Percentiles rank a stretch among this genome's conserved stretches.
Evolutionary conservation across 1,139 yeast genomes (phyloP).

Genomic region (Candida neerlandica): DNA sequence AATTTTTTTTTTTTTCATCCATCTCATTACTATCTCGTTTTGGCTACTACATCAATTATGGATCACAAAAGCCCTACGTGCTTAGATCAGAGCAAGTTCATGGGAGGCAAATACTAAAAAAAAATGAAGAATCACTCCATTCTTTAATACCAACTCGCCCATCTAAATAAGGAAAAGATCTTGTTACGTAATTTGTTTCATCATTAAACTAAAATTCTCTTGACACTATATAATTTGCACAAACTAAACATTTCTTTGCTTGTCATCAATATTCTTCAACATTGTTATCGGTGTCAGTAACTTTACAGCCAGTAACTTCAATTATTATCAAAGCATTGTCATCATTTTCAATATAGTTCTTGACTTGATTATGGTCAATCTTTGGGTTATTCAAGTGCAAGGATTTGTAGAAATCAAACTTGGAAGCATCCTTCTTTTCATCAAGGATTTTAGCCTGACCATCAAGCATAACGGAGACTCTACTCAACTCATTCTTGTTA

Average conservation of each 20-base stretch:
- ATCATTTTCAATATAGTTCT: constrained; percentile 50
- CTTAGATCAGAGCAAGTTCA: too few relatives aligned
- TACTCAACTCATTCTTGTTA: constrained; percentile 74
- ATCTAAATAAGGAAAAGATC: too few relatives aligned
- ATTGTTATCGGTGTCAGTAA: constrained; percentile 79
- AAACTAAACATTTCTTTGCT: background rate
- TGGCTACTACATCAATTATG: too few relatives aligned
- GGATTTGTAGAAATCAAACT: constrained; percentile 57
- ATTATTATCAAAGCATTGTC: constrained; percentile 69
- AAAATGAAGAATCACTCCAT: too few relatives aligned
- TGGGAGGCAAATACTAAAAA: too few relatives aligned
- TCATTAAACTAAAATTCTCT: background rate
- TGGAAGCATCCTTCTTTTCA: constrained; percentile 37
- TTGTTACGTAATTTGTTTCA: too few relatives aligned
- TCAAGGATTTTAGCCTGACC: constrained; percentile 69
- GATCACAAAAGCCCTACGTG: background rate
- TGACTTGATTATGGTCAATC: constrained; percentile 70
- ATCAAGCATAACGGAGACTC: constrained; percentile 74
- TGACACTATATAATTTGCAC: background rate
- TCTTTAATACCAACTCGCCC: too few relatives aligned
- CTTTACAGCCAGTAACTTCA: constrained; percentile 65
- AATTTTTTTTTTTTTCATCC: constrained; percentile 3
- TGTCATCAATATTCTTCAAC: constrained; percentile 44
- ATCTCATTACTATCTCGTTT: background rate
- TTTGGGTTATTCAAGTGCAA: constrained; percentile 62